Conservation (phyloP, 208 protist species). For the Lotmaria passim region DNA sequence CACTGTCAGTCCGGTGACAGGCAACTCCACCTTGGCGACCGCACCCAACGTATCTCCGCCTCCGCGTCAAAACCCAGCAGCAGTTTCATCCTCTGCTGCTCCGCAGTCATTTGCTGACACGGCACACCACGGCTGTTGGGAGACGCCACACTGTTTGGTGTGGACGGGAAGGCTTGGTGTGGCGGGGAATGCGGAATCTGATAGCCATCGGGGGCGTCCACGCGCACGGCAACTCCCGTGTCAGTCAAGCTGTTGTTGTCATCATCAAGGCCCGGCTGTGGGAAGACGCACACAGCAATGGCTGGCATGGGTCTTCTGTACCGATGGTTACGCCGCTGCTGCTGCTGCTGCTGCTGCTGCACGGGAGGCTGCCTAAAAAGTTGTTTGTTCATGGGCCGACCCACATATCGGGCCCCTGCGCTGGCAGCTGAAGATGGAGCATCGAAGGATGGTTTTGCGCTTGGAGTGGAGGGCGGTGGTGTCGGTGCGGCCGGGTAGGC, state of each 20-base stretch:
- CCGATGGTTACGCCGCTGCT: background rate
- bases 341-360: background rate
- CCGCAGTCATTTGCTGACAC: conserved; percentile 1
- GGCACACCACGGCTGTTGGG: background rate
- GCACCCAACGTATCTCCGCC: conserved; percentile 7
- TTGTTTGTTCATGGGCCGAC: background rate
- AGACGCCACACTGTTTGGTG: background rate
- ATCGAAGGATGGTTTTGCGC: background rate
- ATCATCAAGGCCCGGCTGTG: background rate
- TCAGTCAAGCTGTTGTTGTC: background rate
- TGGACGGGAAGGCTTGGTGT: background rate
- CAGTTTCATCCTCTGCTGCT: conserved; percentile 4
- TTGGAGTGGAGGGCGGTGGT: background rate
- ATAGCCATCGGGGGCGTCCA: background rate
- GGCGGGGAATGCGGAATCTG: background rate
- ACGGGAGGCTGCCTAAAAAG: background rate
- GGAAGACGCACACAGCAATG: background rate
- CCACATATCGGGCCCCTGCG: too few relatives aligned
- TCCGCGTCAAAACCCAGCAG: conserved; percentile 26
- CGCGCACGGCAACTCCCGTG: background rate
- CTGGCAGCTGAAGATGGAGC: background rate
- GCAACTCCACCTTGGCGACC: conserved; percentile 22
- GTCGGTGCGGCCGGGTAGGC: background rate
- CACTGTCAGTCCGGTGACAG: background rate
- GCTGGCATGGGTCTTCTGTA: background rate